Evolutionary conservation across 345 rosid species (phyloP).

Genomic region (Linum lewisii): DNA sequence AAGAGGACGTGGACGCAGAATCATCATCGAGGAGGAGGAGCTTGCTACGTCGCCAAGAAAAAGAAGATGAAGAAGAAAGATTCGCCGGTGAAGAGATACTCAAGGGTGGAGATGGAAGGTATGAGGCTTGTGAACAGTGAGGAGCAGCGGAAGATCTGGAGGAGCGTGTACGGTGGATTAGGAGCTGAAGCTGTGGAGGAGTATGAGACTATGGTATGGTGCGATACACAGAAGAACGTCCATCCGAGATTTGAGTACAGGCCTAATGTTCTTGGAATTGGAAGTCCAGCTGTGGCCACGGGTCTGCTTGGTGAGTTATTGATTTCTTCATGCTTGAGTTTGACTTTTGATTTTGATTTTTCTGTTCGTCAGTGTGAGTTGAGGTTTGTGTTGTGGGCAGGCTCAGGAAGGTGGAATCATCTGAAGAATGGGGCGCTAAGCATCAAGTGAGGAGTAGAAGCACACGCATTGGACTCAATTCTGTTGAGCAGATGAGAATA

Average conservation of each 20-base stretch:
- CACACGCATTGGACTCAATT: background rate
- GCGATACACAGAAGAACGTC: slow-evolving; percentile 34
- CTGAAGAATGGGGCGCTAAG: background rate
- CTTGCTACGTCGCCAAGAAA: slow-evolving; percentile 27
- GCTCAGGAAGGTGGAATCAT: background rate
- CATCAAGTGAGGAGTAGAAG: background rate
- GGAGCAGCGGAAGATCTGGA: slow-evolving; percentile 61
- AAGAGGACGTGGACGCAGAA: slow-evolving; percentile 26
- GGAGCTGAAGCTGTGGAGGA: slow-evolving; percentile 38
- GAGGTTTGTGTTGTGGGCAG: background rate
- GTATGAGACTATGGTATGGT: slow-evolving; percentile 39
- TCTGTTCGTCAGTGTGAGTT: no score
- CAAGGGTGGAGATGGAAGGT: slow-evolving; percentile 57
- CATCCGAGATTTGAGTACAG: slow-evolving; percentile 18
- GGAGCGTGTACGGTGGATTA: slow-evolving; percentile 39
- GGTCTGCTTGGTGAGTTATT: background rate
- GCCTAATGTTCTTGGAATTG: background rate
- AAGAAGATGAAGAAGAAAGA: slow-evolving; percentile 20
- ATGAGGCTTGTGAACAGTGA: slow-evolving; percentile 50
- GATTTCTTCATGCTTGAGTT: no score
- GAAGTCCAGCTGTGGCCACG: slow-evolving; percentile 11
- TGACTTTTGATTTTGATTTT: no score
- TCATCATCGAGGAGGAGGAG: slow-evolving; percentile 29
- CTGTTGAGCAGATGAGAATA: background rate
- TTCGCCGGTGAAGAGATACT: slow-evolving; percentile 26